These are phyloP conservation scores for Flaveria trinervia DNA, from an alignment of 129 eudicot genomes.

Conservation along the genomic window DNA sequence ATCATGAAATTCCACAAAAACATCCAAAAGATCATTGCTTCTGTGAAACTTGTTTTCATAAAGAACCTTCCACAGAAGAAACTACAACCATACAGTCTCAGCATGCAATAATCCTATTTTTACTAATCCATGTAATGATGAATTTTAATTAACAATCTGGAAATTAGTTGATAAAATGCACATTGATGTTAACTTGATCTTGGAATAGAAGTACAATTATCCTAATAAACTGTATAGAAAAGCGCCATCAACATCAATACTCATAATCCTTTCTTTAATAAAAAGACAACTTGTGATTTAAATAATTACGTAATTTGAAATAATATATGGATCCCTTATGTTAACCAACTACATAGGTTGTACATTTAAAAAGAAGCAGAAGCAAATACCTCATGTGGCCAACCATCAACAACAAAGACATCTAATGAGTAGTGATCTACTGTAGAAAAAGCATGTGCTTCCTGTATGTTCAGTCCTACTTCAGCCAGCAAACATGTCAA, in stretches of 20 bases:
- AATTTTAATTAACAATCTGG: constrained; percentile 2
- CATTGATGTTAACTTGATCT: background rate
- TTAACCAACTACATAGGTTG: no score
- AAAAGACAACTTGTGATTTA: background rate
- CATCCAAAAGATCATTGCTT: background rate
- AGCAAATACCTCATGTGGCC: constrained; percentile 78
- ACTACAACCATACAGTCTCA: background rate
- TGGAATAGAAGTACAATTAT: background rate
- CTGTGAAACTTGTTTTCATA: constrained; percentile 7
- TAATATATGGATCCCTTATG: background rate
- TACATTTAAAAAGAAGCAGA: background rate
- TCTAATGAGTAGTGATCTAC: constrained; percentile 92
- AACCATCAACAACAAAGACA: constrained; percentile 97
- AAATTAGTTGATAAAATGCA: background rate
- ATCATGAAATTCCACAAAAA: constrained; percentile 3
- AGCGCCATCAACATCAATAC: background rate
- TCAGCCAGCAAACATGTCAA: constrained; percentile 89
- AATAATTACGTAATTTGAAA: constrained; percentile 1
- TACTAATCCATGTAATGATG: background rate
- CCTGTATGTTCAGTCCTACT: constrained; percentile 92
- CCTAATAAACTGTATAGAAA: background rate
- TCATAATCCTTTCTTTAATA: background rate
- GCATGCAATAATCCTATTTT: background rate
- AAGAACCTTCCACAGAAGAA: background rate
- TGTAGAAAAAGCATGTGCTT: constrained; percentile 97